Percentiles rank a stretch among this genome's conserved stretches.
These are phyloP conservation scores for Phytophthora brassicae DNA, from an alignment of 352 stramenopile genomes.

Conservation along the genomic window DNA sequence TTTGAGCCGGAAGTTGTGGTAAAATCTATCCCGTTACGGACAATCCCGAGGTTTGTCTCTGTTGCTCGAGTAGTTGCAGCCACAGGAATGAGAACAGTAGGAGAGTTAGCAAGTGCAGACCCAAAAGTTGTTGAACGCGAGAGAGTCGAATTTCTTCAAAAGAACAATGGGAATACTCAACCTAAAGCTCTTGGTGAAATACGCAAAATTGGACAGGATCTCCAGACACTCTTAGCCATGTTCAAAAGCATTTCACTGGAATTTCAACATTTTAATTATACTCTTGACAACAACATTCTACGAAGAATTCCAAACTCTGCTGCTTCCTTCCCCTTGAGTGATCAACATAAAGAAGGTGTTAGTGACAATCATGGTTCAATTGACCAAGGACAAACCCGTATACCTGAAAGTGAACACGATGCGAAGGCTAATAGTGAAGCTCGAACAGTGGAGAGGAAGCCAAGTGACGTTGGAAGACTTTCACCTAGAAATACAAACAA, in stretches of 20 bases:
- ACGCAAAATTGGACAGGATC: constrained; percentile 58
- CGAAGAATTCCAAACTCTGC: constrained; percentile 12
- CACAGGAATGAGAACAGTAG: constrained; percentile 56
- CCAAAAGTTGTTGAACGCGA: constrained; percentile 55
- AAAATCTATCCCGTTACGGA: constrained; percentile 68
- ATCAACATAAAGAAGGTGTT: not conserved
- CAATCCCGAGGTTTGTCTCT: constrained; percentile 65
- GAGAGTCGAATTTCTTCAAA: constrained; percentile 52
- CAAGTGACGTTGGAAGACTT: not conserved
- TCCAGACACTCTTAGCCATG: constrained; percentile 60
- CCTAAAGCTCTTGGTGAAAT: constrained; percentile 22
- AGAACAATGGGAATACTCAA: constrained; percentile 23
- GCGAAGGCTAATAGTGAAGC: not conserved
- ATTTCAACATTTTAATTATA: constrained; percentile 51
- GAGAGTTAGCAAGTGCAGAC: constrained; percentile 61
- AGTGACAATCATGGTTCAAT: not conserved
- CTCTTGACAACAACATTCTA: constrained; percentile 39
- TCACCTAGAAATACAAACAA: not conserved
- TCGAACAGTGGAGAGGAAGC: not conserved
- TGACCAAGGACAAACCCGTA: not conserved
- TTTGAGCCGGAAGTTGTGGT: constrained; percentile 76
- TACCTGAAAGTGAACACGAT: not conserved
- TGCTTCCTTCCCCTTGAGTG: not conserved
- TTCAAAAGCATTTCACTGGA: constrained; percentile 63
- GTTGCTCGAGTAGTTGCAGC: constrained; percentile 58